Evolutionary conservation across 176 grass and related monocot species (phyloP).

Genomic region (Triticum monococcum): DNA sequence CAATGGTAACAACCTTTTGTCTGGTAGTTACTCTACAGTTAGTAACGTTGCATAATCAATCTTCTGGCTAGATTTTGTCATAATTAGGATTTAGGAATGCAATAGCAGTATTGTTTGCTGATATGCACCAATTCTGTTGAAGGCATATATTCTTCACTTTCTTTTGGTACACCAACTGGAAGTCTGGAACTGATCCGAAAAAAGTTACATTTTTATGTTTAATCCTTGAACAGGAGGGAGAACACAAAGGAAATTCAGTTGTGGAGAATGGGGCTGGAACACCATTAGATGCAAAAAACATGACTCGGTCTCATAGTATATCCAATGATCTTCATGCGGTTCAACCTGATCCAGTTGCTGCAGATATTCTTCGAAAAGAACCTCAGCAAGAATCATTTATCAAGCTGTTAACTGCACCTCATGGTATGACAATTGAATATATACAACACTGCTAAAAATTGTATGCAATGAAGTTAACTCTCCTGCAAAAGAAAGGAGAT

Average conservation of each 20-base stretch:
- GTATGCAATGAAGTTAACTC: background rate
- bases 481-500: background rate
- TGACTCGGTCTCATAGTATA: conserved; percentile 84
- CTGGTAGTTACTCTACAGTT: background rate
- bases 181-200: background rate
- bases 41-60: background rate
- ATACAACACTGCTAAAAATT: background rate
- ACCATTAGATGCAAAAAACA: conserved; percentile 54
- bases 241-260: conserved; percentile 52
- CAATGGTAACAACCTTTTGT: background rate
- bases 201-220: background rate
- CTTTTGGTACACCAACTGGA: conserved; percentile 5
- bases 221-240: conserved; percentile 46
- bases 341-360: conserved; percentile 88
- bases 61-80: background rate
- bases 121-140: conserved; percentile 18
- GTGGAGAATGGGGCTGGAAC: conserved; percentile 63
- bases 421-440: conserved; percentile 49
- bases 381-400: conserved; percentile 94
- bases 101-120: conserved; percentile 11
- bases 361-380: conserved; percentile 98
- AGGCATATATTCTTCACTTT: conserved; percentile 10
- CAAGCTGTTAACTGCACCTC: conserved; percentile 69
- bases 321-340: conserved; percentile 87
- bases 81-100: background rate